Evolutionary conservation across 768 basidiomycete species (phyloP), one percentile per base, ranked within the genome.

Genomic region (Macrocybe gigantea): DNA sequence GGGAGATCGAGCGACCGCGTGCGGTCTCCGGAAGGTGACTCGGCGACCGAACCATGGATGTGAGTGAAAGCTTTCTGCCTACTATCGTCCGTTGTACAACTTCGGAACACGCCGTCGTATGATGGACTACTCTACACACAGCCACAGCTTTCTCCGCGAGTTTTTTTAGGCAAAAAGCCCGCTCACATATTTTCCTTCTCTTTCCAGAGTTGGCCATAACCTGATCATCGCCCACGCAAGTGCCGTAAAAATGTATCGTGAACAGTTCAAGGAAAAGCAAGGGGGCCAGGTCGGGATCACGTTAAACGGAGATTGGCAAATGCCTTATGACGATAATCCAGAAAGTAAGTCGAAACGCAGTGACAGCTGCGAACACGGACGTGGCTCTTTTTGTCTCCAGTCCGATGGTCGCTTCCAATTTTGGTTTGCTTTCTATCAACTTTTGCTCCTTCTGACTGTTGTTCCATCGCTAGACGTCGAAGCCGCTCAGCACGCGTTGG

Each of bases 231-330:
- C 88, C 1, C 88, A 89, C 54, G 87, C 85, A 0, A 59, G 75
- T 51, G 82, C 81, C 13, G 78, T 79, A 40, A 79, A 85, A 58
- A 55, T 80, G 9, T 89, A 88, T 58, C 78, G 83, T 30, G 74
- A 80, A 30, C 64, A 82, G 44, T 89, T 79, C 73, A 81, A 85
- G 64, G 53, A 72, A 3, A 62, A 51, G 1, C 85, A 88, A 60
- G 69, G 74, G 7, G 88, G 85, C 15, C 66, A 73, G 53, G 85
- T 89, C 55, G 86, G 85, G n/a, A 87, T 90, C 58, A 88, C 87
- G 0, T 69, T 88, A 39, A 88, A 88, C 55, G 82, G 85, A 8
- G 83, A 86, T 60, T 87, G 82, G 83, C 71, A 77, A 32, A 78
- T 83, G 61, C 86, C 88, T 6, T 88, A 80, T 51, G 83, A 87